Evolutionary conservation across 208 protist species (phyloP).

Genomic region (Tetramitus jugosus): DNA sequence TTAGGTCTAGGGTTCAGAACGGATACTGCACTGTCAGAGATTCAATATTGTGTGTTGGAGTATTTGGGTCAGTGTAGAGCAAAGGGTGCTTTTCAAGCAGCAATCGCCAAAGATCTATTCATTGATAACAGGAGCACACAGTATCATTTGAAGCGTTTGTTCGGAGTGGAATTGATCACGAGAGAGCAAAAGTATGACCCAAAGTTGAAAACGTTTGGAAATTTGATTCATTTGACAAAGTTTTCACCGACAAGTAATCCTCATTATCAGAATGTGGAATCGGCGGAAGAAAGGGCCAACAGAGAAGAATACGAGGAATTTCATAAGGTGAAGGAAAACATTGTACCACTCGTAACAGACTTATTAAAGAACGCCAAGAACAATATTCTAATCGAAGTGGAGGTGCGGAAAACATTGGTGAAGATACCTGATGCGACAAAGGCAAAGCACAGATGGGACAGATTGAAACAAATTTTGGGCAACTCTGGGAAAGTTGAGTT

Average conservation of each 20-base stretch:
- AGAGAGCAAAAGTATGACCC: conserved; percentile 1
- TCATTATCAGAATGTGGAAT: background rate
- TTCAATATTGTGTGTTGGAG: conserved; percentile 16
- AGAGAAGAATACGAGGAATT: background rate
- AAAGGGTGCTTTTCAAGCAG: background rate
- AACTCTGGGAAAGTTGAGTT: background rate
- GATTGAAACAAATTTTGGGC: background rate
- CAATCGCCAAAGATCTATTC: background rate
- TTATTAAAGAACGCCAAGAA: background rate
- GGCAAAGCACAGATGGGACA: conserved; percentile 10
- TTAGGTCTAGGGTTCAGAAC: background rate
- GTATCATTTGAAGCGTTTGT: conserved; percentile 4
- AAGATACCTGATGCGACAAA: background rate
- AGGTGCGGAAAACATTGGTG: background rate
- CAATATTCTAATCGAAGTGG: background rate
- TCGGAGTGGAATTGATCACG: background rate
- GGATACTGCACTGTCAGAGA: background rate
- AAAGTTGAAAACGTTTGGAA: background rate
- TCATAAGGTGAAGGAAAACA: background rate
- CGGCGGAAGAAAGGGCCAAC: background rate
- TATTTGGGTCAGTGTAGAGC: background rate
- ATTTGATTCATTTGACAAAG: background rate
- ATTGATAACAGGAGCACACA: background rate
- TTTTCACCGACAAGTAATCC: background rate
- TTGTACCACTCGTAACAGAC: background rate